These are phyloP conservation scores for Venturia carpophila DNA, from an alignment of 2,329 filamentous ascomycete genomes.

Conservation along the genomic window DNA sequence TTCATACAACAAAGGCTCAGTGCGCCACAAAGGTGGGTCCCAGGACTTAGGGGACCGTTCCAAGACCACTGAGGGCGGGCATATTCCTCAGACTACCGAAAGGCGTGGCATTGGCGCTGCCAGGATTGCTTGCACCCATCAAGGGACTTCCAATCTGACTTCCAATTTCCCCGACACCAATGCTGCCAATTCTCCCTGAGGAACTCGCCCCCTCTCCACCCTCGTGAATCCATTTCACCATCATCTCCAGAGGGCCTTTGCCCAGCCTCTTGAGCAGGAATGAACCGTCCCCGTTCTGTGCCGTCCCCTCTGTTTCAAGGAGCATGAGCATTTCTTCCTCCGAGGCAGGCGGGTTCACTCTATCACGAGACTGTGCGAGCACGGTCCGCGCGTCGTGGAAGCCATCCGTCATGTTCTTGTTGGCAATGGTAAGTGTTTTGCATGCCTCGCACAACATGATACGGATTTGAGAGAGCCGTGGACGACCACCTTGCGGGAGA, in stretches of 20 bases:
- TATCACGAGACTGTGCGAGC: slow-evolving; percentile 47
- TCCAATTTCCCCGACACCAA: slow-evolving; percentile 17
- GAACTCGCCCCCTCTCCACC: slow-evolving; percentile 4
- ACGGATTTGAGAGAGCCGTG: slow-evolving; percentile 20
- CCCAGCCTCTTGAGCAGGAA: slow-evolving; percentile 55
- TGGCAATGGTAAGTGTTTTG: slow-evolving; percentile 49
- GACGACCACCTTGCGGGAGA: neutral
- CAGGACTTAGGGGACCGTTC: neutral
- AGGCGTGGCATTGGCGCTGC: slow-evolving; percentile 17
- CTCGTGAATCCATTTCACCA: slow-evolving; percentile 13
- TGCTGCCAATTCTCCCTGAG: slow-evolving; percentile 8
- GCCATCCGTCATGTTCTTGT: slow-evolving; percentile 42
- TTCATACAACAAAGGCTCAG: neutral
- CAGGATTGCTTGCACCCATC: slow-evolving; percentile 16
- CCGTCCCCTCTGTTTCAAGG: slow-evolving; percentile 83
- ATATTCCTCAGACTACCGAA: slow-evolving; percentile 16
- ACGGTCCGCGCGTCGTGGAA: slow-evolving; percentile 63
- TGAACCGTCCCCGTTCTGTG: slow-evolving; percentile 79
- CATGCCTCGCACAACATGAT: slow-evolving; percentile 48
- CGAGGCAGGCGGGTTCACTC: slow-evolving; percentile 42
- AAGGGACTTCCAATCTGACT: slow-evolving; percentile 18
- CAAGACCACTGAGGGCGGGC: neutral
- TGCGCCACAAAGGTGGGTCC: neutral
- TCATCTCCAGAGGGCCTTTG: slow-evolving; percentile 3
- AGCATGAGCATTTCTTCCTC: slow-evolving; percentile 70